Percentiles rank a stretch among this genome's conserved stretches.
Conservation (phyloP, 192 early-diverging fungal species). For the Backusella australiensis region DNA sequence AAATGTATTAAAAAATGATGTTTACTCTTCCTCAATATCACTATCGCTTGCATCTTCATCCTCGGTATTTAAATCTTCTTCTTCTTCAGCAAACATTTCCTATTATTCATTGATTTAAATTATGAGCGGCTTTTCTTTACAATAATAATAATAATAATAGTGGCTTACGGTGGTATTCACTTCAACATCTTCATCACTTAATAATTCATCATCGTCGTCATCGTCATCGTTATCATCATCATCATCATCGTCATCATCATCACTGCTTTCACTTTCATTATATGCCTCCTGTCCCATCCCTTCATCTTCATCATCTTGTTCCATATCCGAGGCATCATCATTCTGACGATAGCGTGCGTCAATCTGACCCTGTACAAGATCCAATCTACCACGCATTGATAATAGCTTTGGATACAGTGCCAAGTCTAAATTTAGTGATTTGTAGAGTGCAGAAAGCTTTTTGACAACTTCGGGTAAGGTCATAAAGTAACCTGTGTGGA, state of each 20-base stretch:
- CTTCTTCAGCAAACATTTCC: slow-evolving; percentile 10
- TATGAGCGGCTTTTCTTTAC: too few species aligned
- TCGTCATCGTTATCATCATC: background rate
- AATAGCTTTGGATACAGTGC: slow-evolving; percentile 44
- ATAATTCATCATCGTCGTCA: slow-evolving; percentile 8
- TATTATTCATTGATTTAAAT: background rate
- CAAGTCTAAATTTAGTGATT: slow-evolving; percentile 45
- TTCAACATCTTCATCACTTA: slow-evolving; percentile 3
- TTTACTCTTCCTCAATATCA: slow-evolving; percentile 14
- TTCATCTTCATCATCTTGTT: slow-evolving; percentile 10
- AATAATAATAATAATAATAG: background rate
- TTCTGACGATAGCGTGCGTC: slow-evolving; percentile 38
- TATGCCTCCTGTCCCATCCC: background rate
- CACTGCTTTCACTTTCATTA: background rate
- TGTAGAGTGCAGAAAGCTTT: slow-evolving; percentile 50
- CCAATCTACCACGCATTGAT: slow-evolving; percentile 49
- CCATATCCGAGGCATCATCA: slow-evolving; percentile 21
- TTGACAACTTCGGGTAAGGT: slow-evolving; percentile 46
- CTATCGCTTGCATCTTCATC: slow-evolving; percentile 17
- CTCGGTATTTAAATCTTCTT: slow-evolving; percentile 14
- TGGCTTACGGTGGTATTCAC: background rate
- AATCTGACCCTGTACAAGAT: slow-evolving; percentile 50
- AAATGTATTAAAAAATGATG: background rate
- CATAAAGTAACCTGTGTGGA: slow-evolving; percentile 55
- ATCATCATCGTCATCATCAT: background rate